Percentiles rank a stretch among this genome's conserved stretches.
Evolutionary conservation across 2,329 filamentous ascomycete genomes (phyloP).

Genomic region (Stachybotrys echinatus): DNA sequence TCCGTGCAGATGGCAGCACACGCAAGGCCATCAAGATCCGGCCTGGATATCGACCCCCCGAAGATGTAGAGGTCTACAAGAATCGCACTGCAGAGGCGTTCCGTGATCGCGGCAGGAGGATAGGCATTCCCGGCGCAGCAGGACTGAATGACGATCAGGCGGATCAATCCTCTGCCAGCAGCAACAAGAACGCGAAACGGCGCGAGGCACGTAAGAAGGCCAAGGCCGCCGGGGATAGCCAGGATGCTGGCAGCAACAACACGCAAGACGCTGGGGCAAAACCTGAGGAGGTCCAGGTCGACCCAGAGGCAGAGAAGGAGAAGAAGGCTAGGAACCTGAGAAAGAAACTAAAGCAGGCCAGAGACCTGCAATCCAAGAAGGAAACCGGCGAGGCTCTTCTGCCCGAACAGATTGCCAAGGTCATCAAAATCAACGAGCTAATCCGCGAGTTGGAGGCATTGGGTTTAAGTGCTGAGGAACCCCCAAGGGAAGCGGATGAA

Average conservation of each 20-base stretch:
- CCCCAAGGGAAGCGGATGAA: constrained; percentile 22
- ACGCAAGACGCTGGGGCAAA: constrained; percentile 32
- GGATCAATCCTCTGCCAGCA: constrained; percentile 43
- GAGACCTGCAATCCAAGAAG: constrained; percentile 86
- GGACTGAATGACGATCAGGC: constrained; percentile 45
- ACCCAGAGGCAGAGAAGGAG: constrained; percentile 74
- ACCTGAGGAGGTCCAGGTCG: constrained; percentile 37
- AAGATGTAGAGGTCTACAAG: constrained; percentile 95
- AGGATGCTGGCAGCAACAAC: constrained; percentile 43
- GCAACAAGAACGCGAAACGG: constrained; percentile 83
- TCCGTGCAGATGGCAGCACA: constrained; percentile 82
- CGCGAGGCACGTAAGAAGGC: constrained; percentile 52
- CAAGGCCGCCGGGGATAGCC: constrained; percentile 52
- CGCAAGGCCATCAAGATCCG: constrained; percentile 91
- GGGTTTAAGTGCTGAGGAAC: constrained; percentile 81
- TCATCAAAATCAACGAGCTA: constrained; percentile 94
- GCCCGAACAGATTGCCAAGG: constrained; percentile 94
- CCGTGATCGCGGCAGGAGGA: constrained; percentile 64
- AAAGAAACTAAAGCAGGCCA: constrained; percentile 93
- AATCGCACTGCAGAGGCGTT: constrained; percentile 84
- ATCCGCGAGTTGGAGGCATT: constrained; percentile 80
- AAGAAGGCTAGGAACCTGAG: constrained; percentile 89
- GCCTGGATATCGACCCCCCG: constrained; percentile 87
- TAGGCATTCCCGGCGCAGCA: constrained; percentile 66
- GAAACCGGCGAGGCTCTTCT: constrained; percentile 77